phyloP scores from a whole-genome alignment of 495 filamentous ascomycete species.

The Acidiella bohemica region DNA sequence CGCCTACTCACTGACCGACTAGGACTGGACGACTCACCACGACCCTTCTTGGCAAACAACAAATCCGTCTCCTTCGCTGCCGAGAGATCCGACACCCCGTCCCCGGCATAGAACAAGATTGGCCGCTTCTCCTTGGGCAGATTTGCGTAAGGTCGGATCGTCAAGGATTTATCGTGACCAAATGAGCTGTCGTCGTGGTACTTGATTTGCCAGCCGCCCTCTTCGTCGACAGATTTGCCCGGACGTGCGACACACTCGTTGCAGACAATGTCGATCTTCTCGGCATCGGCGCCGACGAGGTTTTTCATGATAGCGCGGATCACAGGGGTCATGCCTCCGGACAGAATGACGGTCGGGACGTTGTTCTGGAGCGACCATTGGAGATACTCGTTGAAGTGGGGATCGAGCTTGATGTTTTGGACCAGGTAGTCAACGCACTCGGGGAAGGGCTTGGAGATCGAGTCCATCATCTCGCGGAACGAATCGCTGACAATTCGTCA shows the following conservation, averaged over 20 bases:
- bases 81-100: conserved; percentile 63
- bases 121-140: conserved; percentile 54
- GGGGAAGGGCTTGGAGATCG: conserved; percentile 60
- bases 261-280: conserved; percentile 69
- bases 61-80: conserved; percentile 64
- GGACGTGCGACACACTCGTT: conserved; percentile 57
- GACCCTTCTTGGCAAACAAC: conserved; percentile 71
- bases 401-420: conserved; percentile 77
- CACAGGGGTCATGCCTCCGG: conserved; percentile 81
- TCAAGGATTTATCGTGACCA: conserved; percentile 85
- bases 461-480: conserved; percentile 81
- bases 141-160: conserved; percentile 66
- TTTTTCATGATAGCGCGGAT: conserved; percentile 70
- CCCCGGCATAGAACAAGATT: conserved; percentile 63
- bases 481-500: conserved; percentile 42
- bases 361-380: conserved; percentile 65
- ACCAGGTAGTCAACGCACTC: conserved; percentile 62
- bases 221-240: conserved; percentile 63
- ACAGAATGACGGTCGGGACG: conserved; percentile 82
- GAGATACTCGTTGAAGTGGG: conserved; percentile 74
- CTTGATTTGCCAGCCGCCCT: conserved; percentile 71
- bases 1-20: conserved; percentile 1
- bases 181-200: conserved; percentile 79
- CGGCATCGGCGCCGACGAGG: conserved; percentile 57
- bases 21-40: conserved; percentile 39